Base-by-base conservation (phyloP, 2,329 filamentous ascomycete genomes). In the Dactylonectria macrodidyma region DNA sequence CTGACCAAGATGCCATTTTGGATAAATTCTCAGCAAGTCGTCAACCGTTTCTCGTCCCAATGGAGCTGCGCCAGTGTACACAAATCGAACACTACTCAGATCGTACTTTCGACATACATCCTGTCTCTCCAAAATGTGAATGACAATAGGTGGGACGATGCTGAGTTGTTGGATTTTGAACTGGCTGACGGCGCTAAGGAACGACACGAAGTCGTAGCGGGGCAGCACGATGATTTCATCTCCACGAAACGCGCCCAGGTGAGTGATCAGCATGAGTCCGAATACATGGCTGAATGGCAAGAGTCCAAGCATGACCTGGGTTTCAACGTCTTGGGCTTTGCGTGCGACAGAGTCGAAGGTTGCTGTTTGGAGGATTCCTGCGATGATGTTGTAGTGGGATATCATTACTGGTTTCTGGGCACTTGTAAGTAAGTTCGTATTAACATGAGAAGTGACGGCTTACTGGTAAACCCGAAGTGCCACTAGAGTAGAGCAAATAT, bases 201-300 rank as follows among this genome's bases (percentile, higher is more conserved):
- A 90, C 0, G 83, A 81, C 26, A 85, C 82, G 59, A 95, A 85
- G 65, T 95, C 93, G 74, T 95, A 96, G 70, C 91, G 93, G 19
- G 87, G 90, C 44, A 96, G 82, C 5, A 95, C 85, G 46, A 95
- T 85, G 1, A 92, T 85, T 63, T 89, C 87, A 70, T 96, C 93
- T 7, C 93, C 93, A 9, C 91, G 87, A 74, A 90, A 95, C 0
- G 88, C 82, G 11, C 86, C 87, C 0, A 84, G 79, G 75, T 94
- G 92, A 46, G 88, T 89, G 65, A 93, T 89, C 7, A 94, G 89
- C 4, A 95, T 88, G 12, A 96, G 81, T 1, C 88, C 89, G 76
- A 95, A 95, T 69, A 95, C 95, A 77, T 96, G 93, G 68, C 91
- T 94, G 75, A 93, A 87, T 0, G 93, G 93, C 4, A 95, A 83